These are phyloP conservation scores for Alternaria brassicicola DNA, from an alignment of 2,329 filamentous ascomycete genomes.

Conservation along the genomic window DNA sequence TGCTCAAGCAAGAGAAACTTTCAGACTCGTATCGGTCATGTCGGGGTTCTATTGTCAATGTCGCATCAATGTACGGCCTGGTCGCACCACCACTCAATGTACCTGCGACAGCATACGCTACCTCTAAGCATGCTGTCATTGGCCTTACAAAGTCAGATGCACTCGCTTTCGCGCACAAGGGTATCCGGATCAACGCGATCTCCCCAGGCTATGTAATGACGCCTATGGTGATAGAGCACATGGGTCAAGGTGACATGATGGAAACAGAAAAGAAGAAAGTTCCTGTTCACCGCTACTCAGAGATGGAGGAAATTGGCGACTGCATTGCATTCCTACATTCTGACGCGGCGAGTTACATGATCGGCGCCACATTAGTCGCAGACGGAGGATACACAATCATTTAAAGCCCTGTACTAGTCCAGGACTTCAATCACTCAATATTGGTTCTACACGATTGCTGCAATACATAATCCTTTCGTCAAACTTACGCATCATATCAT, in stretches of 20 bases:
- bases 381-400: slow-evolving; percentile 55
- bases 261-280: slow-evolving; percentile 50
- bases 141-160: slow-evolving; percentile 63
- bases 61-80: slow-evolving; percentile 60
- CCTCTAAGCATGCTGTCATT: slow-evolving; percentile 61
- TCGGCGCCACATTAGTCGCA: slow-evolving; percentile 72
- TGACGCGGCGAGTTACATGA: slow-evolving; percentile 74
- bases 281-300: slow-evolving; percentile 57
- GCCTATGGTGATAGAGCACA: slow-evolving; percentile 44
- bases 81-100: slow-evolving; percentile 48
- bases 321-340: slow-evolving; percentile 73
- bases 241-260: slow-evolving; percentile 29
- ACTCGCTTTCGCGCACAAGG: slow-evolving; percentile 57
- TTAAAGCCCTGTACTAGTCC: slow-evolving; percentile 1
- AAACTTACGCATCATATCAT: background rate
- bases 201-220: slow-evolving; percentile 60
- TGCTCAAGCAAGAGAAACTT: slow-evolving; percentile 57
- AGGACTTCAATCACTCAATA: background rate
- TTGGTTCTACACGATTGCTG: background rate
- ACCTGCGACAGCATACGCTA: slow-evolving; percentile 56
- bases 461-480: background rate
- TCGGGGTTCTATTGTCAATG: slow-evolving; percentile 62
- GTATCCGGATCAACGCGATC: slow-evolving; percentile 66
- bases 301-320: slow-evolving; percentile 72
- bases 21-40: slow-evolving; percentile 42